Evolutionary conservation across 2,329 filamentous ascomycete species (phyloP), one percentile per base, ranked within the genome.

Genomic region (Phyllosticta capitalensis): DNA sequence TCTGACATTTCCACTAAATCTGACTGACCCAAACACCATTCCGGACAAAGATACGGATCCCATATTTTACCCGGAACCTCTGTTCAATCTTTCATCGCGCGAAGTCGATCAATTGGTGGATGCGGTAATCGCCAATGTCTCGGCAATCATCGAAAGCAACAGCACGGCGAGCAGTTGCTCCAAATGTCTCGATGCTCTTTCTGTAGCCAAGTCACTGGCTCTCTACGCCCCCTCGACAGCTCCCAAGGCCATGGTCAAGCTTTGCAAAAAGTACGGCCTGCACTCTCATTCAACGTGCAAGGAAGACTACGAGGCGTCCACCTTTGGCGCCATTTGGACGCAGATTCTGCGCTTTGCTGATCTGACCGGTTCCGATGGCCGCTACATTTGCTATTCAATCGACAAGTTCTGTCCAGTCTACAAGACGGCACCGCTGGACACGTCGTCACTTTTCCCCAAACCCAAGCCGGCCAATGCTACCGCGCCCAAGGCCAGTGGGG

Each of bases 321-420:
- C 72, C 17, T 81, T 79, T 62, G 82, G 82, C 19, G 77, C 79
- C 1, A 74, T 81, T 58, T 84, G 80, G 81, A 81, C 81, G 4
- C 82, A 84, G 64, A 72, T 84, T 1, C 69, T 85, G 30, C 75
- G 78, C 2, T 72, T 78, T 51, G 81, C 80, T 7, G 75, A 84
- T 65, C 17, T 58, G 17, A 73, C 83, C 9, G 81, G 81, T 9
- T 71, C 78, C 2, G 82, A 85, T 66, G 82, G 81, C 5, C 70
- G 76, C 58, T 83, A 81, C 61, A 83, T 85, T 52, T 84, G 82
- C 71, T 76, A 78, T 63, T 75, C 71, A 17, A 64, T 83, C 5
- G 74, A 67, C 28, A 73, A 63, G 5, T 82, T 78, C 65, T 84
- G 82, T 65, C 67, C 74, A 0, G 65, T 67, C 12, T 81, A 81